These are phyloP conservation scores for Globisporangium takayamanum DNA, from an alignment of 352 stramenopile species.

Conservation along the genomic window DNA sequence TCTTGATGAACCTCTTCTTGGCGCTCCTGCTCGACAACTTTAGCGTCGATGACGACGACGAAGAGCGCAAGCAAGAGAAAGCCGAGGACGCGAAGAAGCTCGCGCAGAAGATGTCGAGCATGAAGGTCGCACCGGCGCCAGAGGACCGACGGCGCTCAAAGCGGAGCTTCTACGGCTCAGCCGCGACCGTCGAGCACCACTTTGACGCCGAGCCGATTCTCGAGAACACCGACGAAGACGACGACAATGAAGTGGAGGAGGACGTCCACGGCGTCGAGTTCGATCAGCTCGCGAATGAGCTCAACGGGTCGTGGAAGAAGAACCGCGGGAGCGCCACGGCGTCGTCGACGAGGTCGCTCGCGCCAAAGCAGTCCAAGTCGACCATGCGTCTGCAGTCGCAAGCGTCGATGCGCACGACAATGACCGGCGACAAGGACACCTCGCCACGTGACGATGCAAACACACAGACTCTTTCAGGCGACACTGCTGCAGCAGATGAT, in stretches of 20 bases:
- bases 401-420: neutral
- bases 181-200: neutral
- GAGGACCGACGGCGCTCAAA: constrained; percentile 10
- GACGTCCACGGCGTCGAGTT: constrained; percentile 20
- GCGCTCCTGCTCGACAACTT: constrained; percentile 92
- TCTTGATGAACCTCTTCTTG: constrained; percentile 93
- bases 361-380: neutral
- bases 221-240: constrained; percentile 21
- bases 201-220: constrained; percentile 8
- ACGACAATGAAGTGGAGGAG: constrained; percentile 31
- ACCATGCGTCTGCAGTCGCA: neutral
- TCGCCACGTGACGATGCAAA: neutral
- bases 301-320: constrained; percentile 1
- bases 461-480: no score
- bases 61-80: constrained; percentile 29
- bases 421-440: neutral
- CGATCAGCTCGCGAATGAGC: constrained; percentile 16
- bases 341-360: neutral
- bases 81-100: constrained; percentile 45
- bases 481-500: neutral
- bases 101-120: constrained; percentile 47
- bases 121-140: constrained; percentile 37
- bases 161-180: constrained; percentile 16
- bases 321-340: neutral
- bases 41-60: constrained; percentile 56